These are phyloP conservation scores for Nicotiana tabacum DNA, from an alignment of 257 asterid species.

Conservation along the genomic window DNA sequence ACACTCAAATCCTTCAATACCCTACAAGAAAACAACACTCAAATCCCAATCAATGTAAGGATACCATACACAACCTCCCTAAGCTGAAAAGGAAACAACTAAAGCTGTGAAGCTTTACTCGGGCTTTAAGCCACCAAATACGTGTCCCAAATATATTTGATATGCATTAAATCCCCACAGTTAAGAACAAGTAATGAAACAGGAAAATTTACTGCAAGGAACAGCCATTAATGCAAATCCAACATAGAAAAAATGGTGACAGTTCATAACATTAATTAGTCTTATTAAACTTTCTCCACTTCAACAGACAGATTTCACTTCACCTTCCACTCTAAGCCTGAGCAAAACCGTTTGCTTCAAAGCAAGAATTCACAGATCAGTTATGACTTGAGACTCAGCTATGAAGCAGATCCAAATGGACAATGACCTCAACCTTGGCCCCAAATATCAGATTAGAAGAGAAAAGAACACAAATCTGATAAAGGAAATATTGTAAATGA, in stretches of 20 bases:
- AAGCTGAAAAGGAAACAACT: background rate
- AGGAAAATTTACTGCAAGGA: background rate
- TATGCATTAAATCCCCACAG: constrained; percentile 2
- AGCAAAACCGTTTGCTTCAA: background rate
- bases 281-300: background rate
- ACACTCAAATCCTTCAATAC: background rate
- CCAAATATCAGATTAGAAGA: background rate
- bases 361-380: background rate
- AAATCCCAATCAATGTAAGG: background rate
- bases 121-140: background rate
- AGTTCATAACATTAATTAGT: background rate
- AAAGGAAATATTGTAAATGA: background rate
- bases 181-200: background rate
- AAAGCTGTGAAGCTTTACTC: background rate
- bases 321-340: background rate
- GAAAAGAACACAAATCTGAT: background rate
- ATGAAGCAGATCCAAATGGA: background rate
- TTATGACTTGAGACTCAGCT: background rate
- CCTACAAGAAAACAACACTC: background rate
- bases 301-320: background rate
- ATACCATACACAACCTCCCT: too few relatives aligned
- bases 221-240: constrained; percentile 1
- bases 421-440: background rate
- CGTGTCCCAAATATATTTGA: background rate
- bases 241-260: background rate